Percentiles rank a stretch among this genome's conserved stretches.
Evolutionary conservation across 1,139 yeast species (phyloP).

Genomic region (Hansenula anomala): DNA sequence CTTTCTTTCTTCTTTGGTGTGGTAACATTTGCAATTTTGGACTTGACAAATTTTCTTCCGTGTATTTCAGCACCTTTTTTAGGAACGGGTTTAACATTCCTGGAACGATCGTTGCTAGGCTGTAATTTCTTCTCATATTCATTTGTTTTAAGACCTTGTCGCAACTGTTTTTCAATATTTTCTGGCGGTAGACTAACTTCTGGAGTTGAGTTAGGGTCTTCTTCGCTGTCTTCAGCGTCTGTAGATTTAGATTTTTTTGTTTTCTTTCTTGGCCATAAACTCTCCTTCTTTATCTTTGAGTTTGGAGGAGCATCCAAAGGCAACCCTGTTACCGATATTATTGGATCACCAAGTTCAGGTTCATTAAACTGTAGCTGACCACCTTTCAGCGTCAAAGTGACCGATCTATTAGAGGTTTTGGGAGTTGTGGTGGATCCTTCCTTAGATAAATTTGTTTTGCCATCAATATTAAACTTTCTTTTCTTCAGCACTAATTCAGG

Average conservation of each 20-base stretch:
- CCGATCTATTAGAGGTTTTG: background rate
- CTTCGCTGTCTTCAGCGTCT: constrained; percentile 7
- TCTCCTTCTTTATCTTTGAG: constrained; percentile 46
- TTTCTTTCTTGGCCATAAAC: constrained; percentile 37
- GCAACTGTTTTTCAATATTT: constrained; percentile 17
- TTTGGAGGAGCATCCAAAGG: constrained; percentile 64
- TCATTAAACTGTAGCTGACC: constrained; percentile 31
- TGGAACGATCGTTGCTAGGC: constrained; percentile 32
- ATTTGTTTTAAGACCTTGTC: constrained; percentile 30
- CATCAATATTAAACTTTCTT: constrained; percentile 23
- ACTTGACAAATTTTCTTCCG: constrained; percentile 15
- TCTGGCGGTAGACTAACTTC: background rate
- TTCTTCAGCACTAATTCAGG: constrained; percentile 8
- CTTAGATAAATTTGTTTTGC: constrained; percentile 6
- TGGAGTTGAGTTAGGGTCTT: constrained; percentile 3
- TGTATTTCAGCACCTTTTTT: constrained; percentile 16
- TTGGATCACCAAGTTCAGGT: constrained; percentile 51
- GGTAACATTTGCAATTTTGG: constrained; percentile 5
- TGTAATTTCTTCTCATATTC: constrained; percentile 31
- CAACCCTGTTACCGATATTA: constrained; percentile 49
- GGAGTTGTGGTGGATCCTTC: background rate
- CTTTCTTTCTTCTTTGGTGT: constrained; percentile 8
- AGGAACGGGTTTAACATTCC: constrained; percentile 13
- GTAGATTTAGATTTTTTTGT: constrained; percentile 2
- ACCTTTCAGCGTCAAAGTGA: background rate